Evolutionary conservation across 257 asterid genomes (phyloP).

Genomic region (Gentiana macrophylla): DNA sequence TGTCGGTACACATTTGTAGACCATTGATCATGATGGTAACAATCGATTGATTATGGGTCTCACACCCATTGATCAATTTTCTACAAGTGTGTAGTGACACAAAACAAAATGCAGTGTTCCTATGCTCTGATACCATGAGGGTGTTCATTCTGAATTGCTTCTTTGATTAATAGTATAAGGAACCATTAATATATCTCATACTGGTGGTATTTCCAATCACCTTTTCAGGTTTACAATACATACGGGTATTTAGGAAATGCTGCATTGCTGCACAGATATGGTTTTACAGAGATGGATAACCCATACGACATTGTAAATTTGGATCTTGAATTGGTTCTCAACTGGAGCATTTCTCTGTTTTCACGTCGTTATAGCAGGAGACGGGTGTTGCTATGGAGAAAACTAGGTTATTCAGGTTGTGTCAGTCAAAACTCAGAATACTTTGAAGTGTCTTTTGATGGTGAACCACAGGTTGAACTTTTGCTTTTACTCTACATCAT

Average conservation of each 20-base stretch:
- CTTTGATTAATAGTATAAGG: no score
- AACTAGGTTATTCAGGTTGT: conserved; percentile 55
- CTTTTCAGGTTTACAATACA: conserved; percentile 73
- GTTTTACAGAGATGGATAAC: conserved; percentile 74
- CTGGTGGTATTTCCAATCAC: conserved; percentile 1
- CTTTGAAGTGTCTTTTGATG: conserved; percentile 67
- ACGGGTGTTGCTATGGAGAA: conserved; percentile 68
- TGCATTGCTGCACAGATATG: conserved; percentile 92
- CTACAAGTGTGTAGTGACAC: no score
- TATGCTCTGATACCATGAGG: no score
- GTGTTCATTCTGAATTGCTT: no score
- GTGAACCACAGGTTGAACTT: conserved; percentile 75
- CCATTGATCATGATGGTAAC: no score
- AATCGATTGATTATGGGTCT: no score
- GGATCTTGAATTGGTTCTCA: conserved; percentile 61
- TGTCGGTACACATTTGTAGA: no score
- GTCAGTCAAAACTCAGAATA: conserved; percentile 56
- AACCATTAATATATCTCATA: no score
- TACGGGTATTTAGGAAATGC: conserved; percentile 83
- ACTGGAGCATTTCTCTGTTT: conserved; percentile 65
- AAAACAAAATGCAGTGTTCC: no score
- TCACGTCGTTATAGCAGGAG: conserved; percentile 57
- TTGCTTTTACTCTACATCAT: conserved; percentile 59
- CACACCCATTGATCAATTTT: no score
- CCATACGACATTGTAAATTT: conserved; percentile 76